Evolutionary conservation across 2,329 filamentous ascomycete species (phyloP).

Genomic region (Penicillium frequentans): DNA sequence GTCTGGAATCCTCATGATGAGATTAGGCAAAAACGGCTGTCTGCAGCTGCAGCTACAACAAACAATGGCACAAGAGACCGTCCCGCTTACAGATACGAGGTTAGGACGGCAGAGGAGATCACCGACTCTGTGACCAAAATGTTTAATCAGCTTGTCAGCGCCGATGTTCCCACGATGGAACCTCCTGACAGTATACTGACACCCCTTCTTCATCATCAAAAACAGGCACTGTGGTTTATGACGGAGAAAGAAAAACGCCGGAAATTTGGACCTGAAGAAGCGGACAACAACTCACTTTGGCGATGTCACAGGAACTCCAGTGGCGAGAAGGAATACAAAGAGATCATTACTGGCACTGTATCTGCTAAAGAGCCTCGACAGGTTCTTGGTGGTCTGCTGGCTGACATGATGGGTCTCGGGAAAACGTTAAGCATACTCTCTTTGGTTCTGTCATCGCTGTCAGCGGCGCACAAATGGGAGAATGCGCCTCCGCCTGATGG

Average conservation of each 20-base stretch:
- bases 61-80: constrained; percentile 21
- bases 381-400: constrained; percentile 71
- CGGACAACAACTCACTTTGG: constrained; percentile 74
- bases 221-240: constrained; percentile 88
- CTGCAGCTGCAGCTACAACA: constrained; percentile 26
- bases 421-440: constrained; percentile 85
- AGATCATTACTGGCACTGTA: constrained; percentile 78
- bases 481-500: constrained; percentile 49
- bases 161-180: constrained; percentile 73
- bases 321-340: constrained; percentile 67
- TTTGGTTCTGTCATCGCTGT: constrained; percentile 66
- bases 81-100: constrained; percentile 36
- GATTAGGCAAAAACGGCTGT: constrained; percentile 44
- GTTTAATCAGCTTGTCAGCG: constrained; percentile 79
- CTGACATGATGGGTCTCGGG: constrained; percentile 87
- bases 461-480: constrained; percentile 64
- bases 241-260: constrained; percentile 69
- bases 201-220: constrained; percentile 78
- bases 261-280: constrained; percentile 58
- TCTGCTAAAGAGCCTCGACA: constrained; percentile 62
- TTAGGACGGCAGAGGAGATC: constrained; percentile 80
- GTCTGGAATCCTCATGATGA: constrained; percentile 74
- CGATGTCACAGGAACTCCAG: constrained; percentile 58
- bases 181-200: constrained; percentile 63
- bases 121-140: constrained; percentile 80